phyloP scores from a whole-genome alignment of 371 early-diverging fungal genomes.

The Saksenaea oblongispora region DNA sequence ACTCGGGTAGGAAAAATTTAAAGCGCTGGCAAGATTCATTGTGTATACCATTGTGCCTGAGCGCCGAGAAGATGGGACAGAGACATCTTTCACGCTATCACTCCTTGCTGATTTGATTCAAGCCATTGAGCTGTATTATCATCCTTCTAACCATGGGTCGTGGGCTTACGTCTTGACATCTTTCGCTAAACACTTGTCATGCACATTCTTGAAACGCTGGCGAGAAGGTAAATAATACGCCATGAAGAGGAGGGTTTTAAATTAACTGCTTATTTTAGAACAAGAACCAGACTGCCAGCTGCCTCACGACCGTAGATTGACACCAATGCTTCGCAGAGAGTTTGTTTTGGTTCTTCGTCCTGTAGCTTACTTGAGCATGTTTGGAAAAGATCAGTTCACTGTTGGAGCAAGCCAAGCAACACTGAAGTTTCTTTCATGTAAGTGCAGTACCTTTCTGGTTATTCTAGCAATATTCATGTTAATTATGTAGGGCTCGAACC shows the following conservation, averaged over 20 bases:
- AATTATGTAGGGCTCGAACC: conserved; percentile 69
- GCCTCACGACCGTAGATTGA: conserved; percentile 61
- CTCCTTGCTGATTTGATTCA: conserved; percentile 75
- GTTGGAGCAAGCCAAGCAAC: conserved; percentile 71
- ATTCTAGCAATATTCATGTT: background rate
- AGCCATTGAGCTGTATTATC: conserved; percentile 84
- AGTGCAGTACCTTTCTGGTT: conserved; percentile 3
- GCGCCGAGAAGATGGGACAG: conserved; percentile 20
- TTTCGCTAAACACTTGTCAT: conserved; percentile 63
- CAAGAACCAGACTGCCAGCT: conserved; percentile 59
- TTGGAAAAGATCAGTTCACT: conserved; percentile 78
- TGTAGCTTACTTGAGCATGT: conserved; percentile 69
- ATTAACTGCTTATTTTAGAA: conserved; percentile 33
- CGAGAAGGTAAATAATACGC: conserved; percentile 35
- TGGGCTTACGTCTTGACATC: conserved; percentile 75
- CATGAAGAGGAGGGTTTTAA: background rate
- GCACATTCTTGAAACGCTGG: conserved; percentile 70
- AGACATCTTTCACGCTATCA: conserved; percentile 44
- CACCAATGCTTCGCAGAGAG: conserved; percentile 46
- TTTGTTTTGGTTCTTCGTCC: conserved; percentile 65
- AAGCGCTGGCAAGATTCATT: conserved; percentile 73
- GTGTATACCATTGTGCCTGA: conserved; percentile 75
- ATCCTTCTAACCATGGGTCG: conserved; percentile 86
- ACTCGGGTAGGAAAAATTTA: conserved; percentile 52
- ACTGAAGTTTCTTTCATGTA: conserved; percentile 70